Base-by-base conservation (phyloP, 2,329 filamentous ascomycete species). In the Epichloe coenophiala region DNA sequence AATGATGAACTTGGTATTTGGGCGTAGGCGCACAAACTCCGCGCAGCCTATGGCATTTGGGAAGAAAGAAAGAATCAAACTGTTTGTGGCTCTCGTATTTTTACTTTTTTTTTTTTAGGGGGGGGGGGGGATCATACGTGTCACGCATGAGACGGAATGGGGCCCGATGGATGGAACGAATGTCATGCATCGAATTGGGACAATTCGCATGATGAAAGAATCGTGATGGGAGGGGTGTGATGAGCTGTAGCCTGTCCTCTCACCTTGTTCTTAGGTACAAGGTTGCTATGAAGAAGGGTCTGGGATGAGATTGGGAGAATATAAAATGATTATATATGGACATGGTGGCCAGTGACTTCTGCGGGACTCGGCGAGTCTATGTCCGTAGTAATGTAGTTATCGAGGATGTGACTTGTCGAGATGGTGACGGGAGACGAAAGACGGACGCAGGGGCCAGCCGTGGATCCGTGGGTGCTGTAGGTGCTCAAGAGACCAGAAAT, bases 11-110 rank as follows among this genome's bases (percentile, higher is more conserved):
- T 46, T 17, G 17, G 31, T 42, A 38, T 49, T 52, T 44, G 40
- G 50, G 45, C 49, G 45, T 40, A 40, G 45, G 49, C 49, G 40
- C 45, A 51, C 39, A 40, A 42, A 33, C 23, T 51, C 15, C 31
- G 49, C 45, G 39, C 49, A 31, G 38, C 44, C 31, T 37, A 47
- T 17, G 49, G 37, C 44, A 37, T 19, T 36, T 42, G 45, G 40
- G 33, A 45, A 45, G 40, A 31, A 8, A 27, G 47, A 42, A 43
- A 36, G n/a, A 40, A 44, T 31, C 45, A 51, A 45, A 11, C 21
- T 45, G 12, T 21, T 44, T 45, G 21, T 45, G 45, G 35, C 45
- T 27, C 42, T 45, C 42, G 21, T 45, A 23, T 47, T 27, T 38
- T 4, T 27, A 23, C 48, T 36, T 48, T 43, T 45, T 27, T 27